These are phyloP conservation scores for Prorocentrum cordatum DNA, from an alignment of 169 alveolate species.

Conservation along the genomic window DNA sequence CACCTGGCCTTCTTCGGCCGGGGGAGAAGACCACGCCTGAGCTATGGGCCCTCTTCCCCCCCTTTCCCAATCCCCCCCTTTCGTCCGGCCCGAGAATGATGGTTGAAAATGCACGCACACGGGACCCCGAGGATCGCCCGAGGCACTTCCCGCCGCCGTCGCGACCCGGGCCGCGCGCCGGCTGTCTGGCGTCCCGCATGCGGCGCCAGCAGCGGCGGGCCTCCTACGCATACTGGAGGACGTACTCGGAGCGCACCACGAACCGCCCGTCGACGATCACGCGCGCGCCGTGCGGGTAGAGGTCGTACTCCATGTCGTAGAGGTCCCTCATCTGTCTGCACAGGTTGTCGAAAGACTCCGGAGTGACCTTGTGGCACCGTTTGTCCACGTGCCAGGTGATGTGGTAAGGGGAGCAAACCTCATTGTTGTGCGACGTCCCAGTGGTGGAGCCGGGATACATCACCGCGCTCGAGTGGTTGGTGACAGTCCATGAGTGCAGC, in stretches of 20 bases:
- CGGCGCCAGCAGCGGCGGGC: too few relatives aligned
- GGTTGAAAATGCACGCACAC: too few relatives aligned
- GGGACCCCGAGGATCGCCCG: too few relatives aligned
- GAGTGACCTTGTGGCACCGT: neutral
- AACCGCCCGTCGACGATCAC: neutral
- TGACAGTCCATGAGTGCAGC: neutral
- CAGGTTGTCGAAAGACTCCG: neutral
- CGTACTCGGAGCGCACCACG: neutral
- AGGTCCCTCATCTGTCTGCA: neutral
- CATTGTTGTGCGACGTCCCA: neutral
- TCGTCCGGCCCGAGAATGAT: too few relatives aligned
- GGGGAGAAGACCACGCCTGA: too few relatives aligned
- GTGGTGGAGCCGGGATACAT: neutral
- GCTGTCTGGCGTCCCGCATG: too few relatives aligned
- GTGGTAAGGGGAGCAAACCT: neutral
- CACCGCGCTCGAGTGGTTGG: neutral
- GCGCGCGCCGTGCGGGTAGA: neutral
- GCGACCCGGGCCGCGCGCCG: too few relatives aligned
- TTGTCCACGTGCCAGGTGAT: slow-evolving; percentile 6
- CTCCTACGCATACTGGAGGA: too few relatives aligned
- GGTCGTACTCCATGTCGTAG: neutral
- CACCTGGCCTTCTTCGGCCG: too few relatives aligned
- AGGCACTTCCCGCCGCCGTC: too few relatives aligned
- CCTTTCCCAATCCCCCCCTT: too few relatives aligned
- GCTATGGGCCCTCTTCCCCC: too few relatives aligned